Conservation (phyloP, 768 basidiomycete genomes). For the Sistotremastrum suecicum region DNA sequence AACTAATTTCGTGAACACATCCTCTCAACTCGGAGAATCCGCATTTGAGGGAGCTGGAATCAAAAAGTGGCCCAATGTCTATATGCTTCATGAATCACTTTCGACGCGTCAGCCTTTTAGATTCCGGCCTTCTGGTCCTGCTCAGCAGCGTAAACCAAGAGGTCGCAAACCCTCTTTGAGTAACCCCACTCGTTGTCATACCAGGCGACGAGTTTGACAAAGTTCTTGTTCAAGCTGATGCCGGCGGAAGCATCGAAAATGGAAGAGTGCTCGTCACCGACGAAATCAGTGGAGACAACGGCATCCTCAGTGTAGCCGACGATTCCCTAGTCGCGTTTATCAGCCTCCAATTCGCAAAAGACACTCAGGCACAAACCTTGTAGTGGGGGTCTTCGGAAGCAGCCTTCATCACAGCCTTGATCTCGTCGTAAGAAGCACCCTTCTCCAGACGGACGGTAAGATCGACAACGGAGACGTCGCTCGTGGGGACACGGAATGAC, state of each 20-base stretch:
- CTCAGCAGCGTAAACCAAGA: constrained; percentile 68
- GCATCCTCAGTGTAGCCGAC: constrained; percentile 86
- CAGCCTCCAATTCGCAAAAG: not conserved
- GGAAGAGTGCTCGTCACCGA: constrained; percentile 64
- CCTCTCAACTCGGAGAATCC: too few species aligned
- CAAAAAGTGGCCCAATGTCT: too few species aligned
- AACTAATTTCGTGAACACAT: too few species aligned
- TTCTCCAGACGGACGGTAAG: constrained; percentile 89
- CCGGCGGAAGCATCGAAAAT: constrained; percentile 93
- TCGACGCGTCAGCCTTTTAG: not conserved
- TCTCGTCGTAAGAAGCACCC: constrained; percentile 71
- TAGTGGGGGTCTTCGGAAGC: constrained; percentile 54
- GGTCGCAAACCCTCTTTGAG: constrained; percentile 84
- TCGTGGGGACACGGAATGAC: constrained; percentile 92
- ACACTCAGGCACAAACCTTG: constrained; percentile 18
- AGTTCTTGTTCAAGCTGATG: constrained; percentile 81
- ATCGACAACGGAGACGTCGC: constrained; percentile 97
- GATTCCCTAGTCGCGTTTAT: constrained; percentile 35
- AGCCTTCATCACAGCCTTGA: constrained; percentile 73
- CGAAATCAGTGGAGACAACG: constrained; percentile 89
- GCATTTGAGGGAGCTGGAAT: too few species aligned
- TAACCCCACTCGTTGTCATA: constrained; percentile 95
- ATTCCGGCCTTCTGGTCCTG: constrained; percentile 32
- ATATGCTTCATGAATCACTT: not conserved
- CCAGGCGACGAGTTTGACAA: constrained; percentile 95